Conservation (phyloP, 306 rosid genomes). For the Fragaria nilgerrensis region DNA sequence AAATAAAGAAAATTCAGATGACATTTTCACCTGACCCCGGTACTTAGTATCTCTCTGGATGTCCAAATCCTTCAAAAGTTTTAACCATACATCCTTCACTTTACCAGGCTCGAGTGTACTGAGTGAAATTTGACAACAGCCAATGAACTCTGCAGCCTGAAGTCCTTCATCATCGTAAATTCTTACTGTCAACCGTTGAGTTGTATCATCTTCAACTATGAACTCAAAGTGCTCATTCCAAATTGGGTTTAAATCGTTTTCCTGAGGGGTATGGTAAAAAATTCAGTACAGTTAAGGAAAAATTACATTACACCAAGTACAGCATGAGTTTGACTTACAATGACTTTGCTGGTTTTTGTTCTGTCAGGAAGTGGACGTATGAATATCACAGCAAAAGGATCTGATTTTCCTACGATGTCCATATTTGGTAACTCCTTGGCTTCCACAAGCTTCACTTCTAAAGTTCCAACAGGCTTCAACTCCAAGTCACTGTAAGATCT, state of each 20-base stretch:
- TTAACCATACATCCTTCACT: conserved; percentile 83
- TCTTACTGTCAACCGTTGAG: conserved; percentile 85
- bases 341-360: conserved; percentile 70
- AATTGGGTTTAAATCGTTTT: conserved; percentile 80
- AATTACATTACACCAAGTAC: not conserved
- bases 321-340: conserved; percentile 49
- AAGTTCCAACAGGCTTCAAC: conserved; percentile 72
- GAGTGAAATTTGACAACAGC: conserved; percentile 62
- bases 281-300: not conserved
- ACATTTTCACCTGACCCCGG: conserved; percentile 81
- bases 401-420: conserved; percentile 87
- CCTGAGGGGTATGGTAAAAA: conserved; percentile 43
- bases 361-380: conserved; percentile 77
- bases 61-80: conserved; percentile 75
- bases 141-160: conserved; percentile 75
- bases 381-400: conserved; percentile 74
- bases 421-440: conserved; percentile 74
- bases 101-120: conserved; percentile 80
- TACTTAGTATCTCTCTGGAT: conserved; percentile 71
- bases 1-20: conserved; percentile 2
- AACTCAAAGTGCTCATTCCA: conserved; percentile 96
- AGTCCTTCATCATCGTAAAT: conserved; percentile 83
- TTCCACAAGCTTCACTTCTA: conserved; percentile 86
- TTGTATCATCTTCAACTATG: conserved; percentile 62
- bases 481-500: conserved; percentile 65